phyloP scores from a whole-genome alignment of 2,329 filamentous ascomycete genomes.

The Aureobasidium sp. region DNA sequence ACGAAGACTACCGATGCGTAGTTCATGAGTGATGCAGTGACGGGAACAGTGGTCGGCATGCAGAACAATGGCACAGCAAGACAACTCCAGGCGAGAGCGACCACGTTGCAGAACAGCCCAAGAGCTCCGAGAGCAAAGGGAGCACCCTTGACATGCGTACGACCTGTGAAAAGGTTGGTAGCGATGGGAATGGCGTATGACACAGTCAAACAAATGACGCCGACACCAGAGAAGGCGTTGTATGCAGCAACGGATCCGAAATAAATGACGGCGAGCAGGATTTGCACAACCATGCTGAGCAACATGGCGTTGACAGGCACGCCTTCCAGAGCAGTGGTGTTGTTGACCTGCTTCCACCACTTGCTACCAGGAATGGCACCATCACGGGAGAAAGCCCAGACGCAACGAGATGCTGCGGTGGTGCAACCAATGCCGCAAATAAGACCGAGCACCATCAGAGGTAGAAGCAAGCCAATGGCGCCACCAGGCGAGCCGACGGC shows the following conservation, averaged over 20 bases:
- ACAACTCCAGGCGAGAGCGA: slow-evolving; percentile 60
- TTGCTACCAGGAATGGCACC: slow-evolving; percentile 59
- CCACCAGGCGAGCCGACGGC: slow-evolving; percentile 54
- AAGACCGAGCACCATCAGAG: slow-evolving; percentile 58
- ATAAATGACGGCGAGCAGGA: slow-evolving; percentile 60
- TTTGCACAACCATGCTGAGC: slow-evolving; percentile 59
- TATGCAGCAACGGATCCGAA: slow-evolving; percentile 64
- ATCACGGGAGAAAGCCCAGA: slow-evolving; percentile 65
- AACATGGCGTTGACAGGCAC: slow-evolving; percentile 67
- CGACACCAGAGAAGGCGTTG: slow-evolving; percentile 58
- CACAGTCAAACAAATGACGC: slow-evolving; percentile 62
- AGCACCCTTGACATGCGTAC: slow-evolving; percentile 51
- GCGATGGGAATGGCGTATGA: slow-evolving; percentile 62
- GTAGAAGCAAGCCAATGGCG: slow-evolving; percentile 56
- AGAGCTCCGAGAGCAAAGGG: slow-evolving; percentile 57
- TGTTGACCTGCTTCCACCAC: slow-evolving; percentile 57
- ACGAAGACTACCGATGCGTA: slow-evolving; percentile 71
- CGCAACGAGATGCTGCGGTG: slow-evolving; percentile 60
- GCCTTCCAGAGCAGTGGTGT: slow-evolving; percentile 49
- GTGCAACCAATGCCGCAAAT: slow-evolving; percentile 65
- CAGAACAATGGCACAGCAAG: slow-evolving; percentile 68
- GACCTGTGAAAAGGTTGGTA: slow-evolving; percentile 55
- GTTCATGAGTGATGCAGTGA: slow-evolving; percentile 57
- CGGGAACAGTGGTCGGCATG: slow-evolving; percentile 60
- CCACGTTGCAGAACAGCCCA: slow-evolving; percentile 55